phyloP scores from a whole-genome alignment of 2,329 filamentous ascomycete genomes.

The Aspergillus spinulosporus region DNA sequence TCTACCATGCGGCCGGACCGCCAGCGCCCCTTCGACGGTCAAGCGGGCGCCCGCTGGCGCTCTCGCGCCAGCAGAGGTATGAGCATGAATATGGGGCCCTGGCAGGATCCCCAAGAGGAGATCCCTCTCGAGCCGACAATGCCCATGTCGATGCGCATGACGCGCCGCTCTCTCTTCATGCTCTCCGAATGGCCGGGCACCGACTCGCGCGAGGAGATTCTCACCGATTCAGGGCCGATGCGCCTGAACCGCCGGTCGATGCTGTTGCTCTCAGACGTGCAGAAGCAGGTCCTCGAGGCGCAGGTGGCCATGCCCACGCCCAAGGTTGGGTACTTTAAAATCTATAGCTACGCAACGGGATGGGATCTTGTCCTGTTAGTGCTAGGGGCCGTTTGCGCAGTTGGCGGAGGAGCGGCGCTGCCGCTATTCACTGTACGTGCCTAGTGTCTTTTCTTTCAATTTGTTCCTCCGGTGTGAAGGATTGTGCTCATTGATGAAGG shows the following conservation, averaged over 20 bases:
- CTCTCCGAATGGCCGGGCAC: constrained; percentile 31
- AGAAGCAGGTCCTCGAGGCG: constrained; percentile 63
- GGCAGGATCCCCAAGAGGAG: constrained; percentile 3
- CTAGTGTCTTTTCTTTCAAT: constrained; percentile 2
- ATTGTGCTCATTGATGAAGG: constrained; percentile 25
- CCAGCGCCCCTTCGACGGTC: neutral
- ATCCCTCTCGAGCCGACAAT: constrained; percentile 7
- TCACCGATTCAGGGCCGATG: neutral
- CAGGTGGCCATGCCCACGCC: constrained; percentile 65
- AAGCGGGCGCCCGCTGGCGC: neutral
- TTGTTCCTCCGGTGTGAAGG: neutral
- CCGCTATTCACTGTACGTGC: constrained; percentile 69
- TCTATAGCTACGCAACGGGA: constrained; percentile 67
- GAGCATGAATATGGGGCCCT: neutral
- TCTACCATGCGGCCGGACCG: neutral
- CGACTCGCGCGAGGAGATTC: neutral
- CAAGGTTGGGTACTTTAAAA: constrained; percentile 59
- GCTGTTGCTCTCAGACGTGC: neutral
- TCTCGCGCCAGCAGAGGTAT: neutral
- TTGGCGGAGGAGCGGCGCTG: constrained; percentile 69
- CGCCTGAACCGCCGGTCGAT: neutral
- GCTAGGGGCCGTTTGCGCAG: constrained; percentile 60
- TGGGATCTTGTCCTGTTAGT: constrained; percentile 62
- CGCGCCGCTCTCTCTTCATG: constrained; percentile 8
- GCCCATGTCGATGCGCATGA: neutral